A percentile compares a stretch with the other conserved stretches of the same genome.
Evolutionary conservation across 1,284 basidiomycete species (phyloP).

Genomic region (Sphagnurus paluster): DNA sequence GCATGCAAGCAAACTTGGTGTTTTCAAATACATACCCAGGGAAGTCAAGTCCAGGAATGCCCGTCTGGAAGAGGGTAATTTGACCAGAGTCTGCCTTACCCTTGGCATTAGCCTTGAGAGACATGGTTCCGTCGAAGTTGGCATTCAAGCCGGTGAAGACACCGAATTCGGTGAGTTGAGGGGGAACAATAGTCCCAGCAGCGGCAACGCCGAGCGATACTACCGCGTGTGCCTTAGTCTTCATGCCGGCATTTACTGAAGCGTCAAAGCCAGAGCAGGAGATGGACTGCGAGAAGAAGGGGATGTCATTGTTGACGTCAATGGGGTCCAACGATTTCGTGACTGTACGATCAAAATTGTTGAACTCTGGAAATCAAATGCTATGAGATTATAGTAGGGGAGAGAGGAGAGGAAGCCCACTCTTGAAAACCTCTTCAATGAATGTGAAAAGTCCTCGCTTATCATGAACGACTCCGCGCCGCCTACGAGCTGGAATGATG

Average conservation of each 20-base stretch:
- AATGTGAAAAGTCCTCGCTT: background rate
- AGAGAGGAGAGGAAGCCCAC: background rate
- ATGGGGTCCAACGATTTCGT: background rate
- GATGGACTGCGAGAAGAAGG: constrained; percentile 39
- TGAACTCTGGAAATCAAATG: constrained; percentile 11
- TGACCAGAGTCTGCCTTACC: constrained; percentile 24
- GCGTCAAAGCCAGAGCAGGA: constrained; percentile 35
- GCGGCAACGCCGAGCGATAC: constrained; percentile 41
- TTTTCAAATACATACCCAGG: constrained; percentile 17
- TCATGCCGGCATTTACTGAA: constrained; percentile 36
- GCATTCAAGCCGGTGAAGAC: constrained; percentile 30
- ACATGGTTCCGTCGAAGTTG: constrained; percentile 32
- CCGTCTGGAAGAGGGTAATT: constrained; percentile 19
- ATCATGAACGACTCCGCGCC: background rate
- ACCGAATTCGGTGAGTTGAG: constrained; percentile 29
- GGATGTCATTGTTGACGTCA: constrained; percentile 22
- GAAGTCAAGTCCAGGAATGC: constrained; percentile 24
- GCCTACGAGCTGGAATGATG: constrained; percentile 1
- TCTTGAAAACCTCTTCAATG: background rate
- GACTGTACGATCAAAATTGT: constrained; percentile 27
- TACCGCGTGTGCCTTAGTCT: constrained; percentile 35
- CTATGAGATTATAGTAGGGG: background rate
- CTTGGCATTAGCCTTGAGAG: constrained; percentile 31
- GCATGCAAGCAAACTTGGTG: background rate
- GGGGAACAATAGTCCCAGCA: constrained; percentile 43